Base-by-base conservation (phyloP, 495 filamentous ascomycete species). In the Aspergillus olivimuriae region DNA sequence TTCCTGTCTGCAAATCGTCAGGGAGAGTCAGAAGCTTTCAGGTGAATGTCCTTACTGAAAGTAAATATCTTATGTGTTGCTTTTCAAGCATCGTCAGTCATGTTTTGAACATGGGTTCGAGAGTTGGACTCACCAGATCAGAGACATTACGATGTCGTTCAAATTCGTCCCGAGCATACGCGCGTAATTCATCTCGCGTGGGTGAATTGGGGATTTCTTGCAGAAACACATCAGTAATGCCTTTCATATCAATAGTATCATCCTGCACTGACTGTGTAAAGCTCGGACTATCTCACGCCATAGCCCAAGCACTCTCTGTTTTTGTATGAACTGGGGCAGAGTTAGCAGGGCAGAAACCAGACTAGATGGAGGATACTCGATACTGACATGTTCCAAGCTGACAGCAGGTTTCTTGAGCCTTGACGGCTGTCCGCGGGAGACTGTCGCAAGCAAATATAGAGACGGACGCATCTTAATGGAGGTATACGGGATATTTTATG, bases 121-220 rank as follows among this genome's bases (percentile, higher is more conserved):
- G n/a, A 12, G 3, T 9, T 37, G 35, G 33, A 63, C 78, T 16
- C 68, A 86, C 82, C 50, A 86, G 50, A 57, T 94, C 87, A 2
- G 77, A 81, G 17, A 91, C 82, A 23, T 69, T 49, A 16, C 74
- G 76, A 61, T 88, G 79, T 19, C 84, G 74, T 60, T 87, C 81
- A 56, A 92, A 90, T 51, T 92, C 87, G 34, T 72, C 65, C 10
- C 87, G 76, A 21, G 83, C 88, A 69, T 86, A 91, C 20, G 65
- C 63, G 24, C 73, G 72, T 47, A 89, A 78, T 51, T 94, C 89
- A 36, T 68, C 61, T 17, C 79, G 74, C 9, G 82, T 75, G 4
- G 66, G 47, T 3, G 69, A 70, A 3, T 56, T 57, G 0, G 73
- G 71, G 12, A 75, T 60, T 41, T 58, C 68, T 72, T 31, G 1